Percentiles rank a stretch among this genome's conserved stretches.
These are phyloP conservation scores for Corylus heterophylla DNA, from an alignment of 306 rosid species.

Conservation along the genomic window DNA sequence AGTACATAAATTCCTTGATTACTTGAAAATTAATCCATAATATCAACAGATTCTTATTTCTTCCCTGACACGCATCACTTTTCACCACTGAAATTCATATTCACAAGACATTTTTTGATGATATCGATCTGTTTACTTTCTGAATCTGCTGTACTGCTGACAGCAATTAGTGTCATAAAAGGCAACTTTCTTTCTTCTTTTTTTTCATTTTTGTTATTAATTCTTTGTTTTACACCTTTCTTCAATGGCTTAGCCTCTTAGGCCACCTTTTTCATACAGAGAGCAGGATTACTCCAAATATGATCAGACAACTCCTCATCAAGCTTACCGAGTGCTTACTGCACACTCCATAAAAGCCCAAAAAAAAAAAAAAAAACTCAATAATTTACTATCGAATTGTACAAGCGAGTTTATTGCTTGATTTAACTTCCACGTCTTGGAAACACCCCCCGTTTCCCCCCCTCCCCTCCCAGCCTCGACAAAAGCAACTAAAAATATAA, in stretches of 20 bases:
- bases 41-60: neutral
- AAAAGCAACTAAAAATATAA: neutral
- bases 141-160: too few relatives aligned
- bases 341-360: neutral
- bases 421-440: neutral
- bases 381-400: neutral
- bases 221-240: neutral
- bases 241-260: neutral
- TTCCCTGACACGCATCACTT: neutral
- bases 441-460: neutral
- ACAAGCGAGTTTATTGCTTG: constrained; percentile 1
- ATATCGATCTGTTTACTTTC: too few relatives aligned
- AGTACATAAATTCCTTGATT: neutral
- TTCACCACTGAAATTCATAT: constrained; percentile 3
- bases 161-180: too few relatives aligned
- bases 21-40: neutral
- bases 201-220: neutral
- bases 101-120: neutral
- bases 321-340: neutral
- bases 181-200: too few relatives aligned
- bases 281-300: neutral
- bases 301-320: neutral
- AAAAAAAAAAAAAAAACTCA: neutral
- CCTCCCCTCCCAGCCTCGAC: neutral
- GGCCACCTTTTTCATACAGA: neutral